Conservation (phyloP, 768 basidiomycete genomes). For the Galerina sulciceps region DNA sequence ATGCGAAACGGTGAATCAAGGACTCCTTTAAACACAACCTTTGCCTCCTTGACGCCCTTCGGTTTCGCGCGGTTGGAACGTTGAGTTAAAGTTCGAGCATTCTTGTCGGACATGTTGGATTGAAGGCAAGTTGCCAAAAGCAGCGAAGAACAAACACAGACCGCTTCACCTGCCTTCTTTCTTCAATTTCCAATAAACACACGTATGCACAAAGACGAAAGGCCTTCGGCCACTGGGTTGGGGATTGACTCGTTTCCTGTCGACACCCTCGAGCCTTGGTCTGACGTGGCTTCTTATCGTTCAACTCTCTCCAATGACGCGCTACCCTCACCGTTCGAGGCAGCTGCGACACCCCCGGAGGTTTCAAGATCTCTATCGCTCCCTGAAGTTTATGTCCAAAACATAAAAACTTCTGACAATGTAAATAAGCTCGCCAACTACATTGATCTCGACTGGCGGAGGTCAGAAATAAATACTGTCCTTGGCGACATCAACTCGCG, state of each 20-base stretch:
- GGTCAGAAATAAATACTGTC: conserved; percentile 62
- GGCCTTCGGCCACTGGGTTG: not conserved
- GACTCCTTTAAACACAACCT: conserved; percentile 69
- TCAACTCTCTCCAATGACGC: not conserved
- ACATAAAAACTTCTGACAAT: not conserved
- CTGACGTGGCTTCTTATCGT: not conserved
- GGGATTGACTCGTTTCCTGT: conserved; percentile 8
- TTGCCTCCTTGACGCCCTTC: conserved; percentile 53
- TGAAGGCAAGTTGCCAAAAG: not conserved
- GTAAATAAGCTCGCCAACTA: conserved; percentile 21
- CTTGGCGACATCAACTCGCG: conserved; percentile 65
- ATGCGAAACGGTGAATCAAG: conserved; percentile 76
- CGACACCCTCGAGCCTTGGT: not conserved
- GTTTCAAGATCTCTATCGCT: too few species aligned
- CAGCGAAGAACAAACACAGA: not conserved
- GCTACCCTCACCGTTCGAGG: too few species aligned
- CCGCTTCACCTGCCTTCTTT: too few species aligned
- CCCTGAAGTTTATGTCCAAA: too few species aligned
- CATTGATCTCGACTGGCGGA: conserved; percentile 51
- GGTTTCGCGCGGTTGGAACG: conserved; percentile 66
- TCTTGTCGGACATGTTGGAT: conserved; percentile 48
- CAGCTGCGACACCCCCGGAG: too few species aligned
- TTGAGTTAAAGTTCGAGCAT: conserved; percentile 57
- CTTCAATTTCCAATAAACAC: too few species aligned
- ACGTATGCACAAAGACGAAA: too few species aligned